Conservation (phyloP, 345 rosid species). For the Pelargonium nanum region DNA sequence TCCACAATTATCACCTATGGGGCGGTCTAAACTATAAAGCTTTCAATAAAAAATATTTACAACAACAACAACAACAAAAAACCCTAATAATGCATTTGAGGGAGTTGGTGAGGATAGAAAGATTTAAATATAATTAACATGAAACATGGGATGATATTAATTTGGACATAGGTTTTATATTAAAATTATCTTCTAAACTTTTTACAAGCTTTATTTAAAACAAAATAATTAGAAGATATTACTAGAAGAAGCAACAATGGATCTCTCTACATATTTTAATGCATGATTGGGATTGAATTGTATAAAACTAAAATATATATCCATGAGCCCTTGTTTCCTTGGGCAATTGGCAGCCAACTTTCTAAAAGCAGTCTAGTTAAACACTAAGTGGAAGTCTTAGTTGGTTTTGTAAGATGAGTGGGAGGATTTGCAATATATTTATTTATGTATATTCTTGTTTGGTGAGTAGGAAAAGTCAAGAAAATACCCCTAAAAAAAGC, state of each 20-base stretch:
- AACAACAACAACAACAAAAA: no score
- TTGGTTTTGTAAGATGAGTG: slow-evolving; percentile 20
- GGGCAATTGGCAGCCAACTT: slow-evolving; percentile 17
- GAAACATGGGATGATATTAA: background rate
- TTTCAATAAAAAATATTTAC: background rate
- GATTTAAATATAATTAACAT: background rate
- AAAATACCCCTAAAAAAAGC: background rate
- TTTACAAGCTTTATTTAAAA: background rate
- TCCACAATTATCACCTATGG: background rate
- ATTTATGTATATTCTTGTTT: background rate
- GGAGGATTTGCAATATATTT: slow-evolving; percentile 6
- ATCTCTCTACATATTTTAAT: background rate
- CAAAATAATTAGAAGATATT: slow-evolving; percentile 8
- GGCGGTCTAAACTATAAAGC: background rate
- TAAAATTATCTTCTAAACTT: no score
- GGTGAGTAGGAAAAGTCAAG: background rate
- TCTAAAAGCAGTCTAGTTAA: slow-evolving; percentile 21
- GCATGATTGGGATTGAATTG: background rate
- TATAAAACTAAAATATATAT: slow-evolving; percentile 7
- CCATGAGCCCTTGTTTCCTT: slow-evolving; percentile 15
- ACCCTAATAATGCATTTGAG: background rate
- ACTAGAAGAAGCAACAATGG: slow-evolving; percentile 19
- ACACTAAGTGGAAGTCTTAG: slow-evolving; percentile 43
- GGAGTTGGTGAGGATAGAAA: background rate
- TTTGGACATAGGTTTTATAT: background rate